Percentiles rank a stretch among this genome's conserved stretches.
These are phyloP conservation scores for Selaginella moellendorffii DNA, from an alignment of 75 land plant species.

Conservation along the genomic window DNA sequence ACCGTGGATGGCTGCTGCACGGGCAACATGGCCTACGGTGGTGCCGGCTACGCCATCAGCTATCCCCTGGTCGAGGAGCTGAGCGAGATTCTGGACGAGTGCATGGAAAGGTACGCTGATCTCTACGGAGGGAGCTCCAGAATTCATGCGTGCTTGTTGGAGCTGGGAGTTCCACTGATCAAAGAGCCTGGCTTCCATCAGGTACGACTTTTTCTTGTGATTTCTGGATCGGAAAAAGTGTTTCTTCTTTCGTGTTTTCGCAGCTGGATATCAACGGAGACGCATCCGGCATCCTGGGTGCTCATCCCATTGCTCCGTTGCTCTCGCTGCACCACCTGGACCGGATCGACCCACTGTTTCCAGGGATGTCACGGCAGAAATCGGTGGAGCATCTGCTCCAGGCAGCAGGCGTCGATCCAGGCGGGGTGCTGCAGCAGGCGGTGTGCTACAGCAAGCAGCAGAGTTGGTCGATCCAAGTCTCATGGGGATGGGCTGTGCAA, in stretches of 20 bases:
- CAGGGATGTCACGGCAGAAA: background rate
- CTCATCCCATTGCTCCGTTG: constrained; percentile 6
- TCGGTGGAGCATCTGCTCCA: background rate
- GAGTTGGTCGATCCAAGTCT: background rate
- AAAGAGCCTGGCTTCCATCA: background rate
- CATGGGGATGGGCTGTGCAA: constrained; percentile 7
- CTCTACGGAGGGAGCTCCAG: background rate
- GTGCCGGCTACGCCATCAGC: background rate
- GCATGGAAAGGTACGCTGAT: background rate
- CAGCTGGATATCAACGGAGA: constrained; percentile 1
- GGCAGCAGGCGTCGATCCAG: background rate
- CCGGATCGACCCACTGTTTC: background rate
- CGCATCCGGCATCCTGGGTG: constrained; percentile 3
- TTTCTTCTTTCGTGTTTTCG: no score
- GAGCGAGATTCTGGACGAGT: background rate
- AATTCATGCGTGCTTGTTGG: background rate
- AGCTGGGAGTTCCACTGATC: background rate
- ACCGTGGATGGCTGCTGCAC: background rate
- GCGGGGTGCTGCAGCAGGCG: background rate
- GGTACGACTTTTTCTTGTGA: no score
- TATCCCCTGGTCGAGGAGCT: background rate
- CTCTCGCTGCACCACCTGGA: background rate
- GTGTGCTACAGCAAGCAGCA: background rate
- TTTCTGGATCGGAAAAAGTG: no score
- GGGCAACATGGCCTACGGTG: background rate